Evolutionary conservation across 2,329 filamentous ascomycete species (phyloP).

Genomic region (Tolypocladium album): DNA sequence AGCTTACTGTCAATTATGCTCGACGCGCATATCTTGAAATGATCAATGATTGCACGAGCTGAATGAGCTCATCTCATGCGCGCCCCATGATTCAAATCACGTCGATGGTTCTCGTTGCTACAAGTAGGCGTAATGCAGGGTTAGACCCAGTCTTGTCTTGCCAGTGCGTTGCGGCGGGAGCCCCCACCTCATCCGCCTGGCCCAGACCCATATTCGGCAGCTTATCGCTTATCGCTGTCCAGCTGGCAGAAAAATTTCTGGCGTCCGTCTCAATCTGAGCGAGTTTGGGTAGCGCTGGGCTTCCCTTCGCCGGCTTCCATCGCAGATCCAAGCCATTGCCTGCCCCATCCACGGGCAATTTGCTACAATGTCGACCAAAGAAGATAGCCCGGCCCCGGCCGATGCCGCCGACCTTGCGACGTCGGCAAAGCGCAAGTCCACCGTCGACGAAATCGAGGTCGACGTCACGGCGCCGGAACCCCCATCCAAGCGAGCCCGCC

Average conservation of each 20-base stretch:
- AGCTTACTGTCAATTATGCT: neutral
- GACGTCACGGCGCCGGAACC: conserved; percentile 85
- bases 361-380: conserved; percentile 6
- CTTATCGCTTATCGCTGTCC: conserved; percentile 11
- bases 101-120: neutral
- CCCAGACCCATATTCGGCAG: neutral
- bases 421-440: conserved; percentile 56
- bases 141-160: too few species aligned
- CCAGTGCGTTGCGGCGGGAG: neutral
- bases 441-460: conserved; percentile 70
- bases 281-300: too few species aligned
- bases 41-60: neutral
- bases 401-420: conserved; percentile 6
- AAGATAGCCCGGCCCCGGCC: conserved; percentile 2
- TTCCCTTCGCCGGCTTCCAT: neutral
- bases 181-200: neutral
- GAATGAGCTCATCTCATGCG: neutral
- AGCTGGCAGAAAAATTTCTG: neutral
- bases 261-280: neutral
- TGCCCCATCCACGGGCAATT: neutral
- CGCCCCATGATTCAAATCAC: neutral
- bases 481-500: conserved; percentile 85
- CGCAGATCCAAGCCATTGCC: neutral
- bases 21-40: neutral
- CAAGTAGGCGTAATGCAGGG: neutral